Base-by-base conservation (phyloP, 2,329 filamentous ascomycete genomes). In the Ceratocystis harringtonii region DNA sequence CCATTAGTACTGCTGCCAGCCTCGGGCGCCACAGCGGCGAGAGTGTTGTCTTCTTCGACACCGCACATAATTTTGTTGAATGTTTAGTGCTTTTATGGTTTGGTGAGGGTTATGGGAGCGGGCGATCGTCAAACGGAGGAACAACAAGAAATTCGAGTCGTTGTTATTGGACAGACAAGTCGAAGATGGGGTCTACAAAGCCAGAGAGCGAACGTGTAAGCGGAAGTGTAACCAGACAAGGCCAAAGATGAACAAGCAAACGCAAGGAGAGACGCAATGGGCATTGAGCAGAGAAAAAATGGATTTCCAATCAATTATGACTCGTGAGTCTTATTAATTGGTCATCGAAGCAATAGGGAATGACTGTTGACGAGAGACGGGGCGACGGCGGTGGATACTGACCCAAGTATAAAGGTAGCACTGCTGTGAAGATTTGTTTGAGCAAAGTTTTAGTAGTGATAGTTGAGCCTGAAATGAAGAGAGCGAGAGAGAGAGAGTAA, bases 1-100 rank as follows among this genome's bases (percentile, higher is more conserved):
- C 66, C 63, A 17, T 67, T 48, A 15, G n/a, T 44, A 25, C 48
- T 50, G 44, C 57, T 50, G 10, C 45, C 41, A 43, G 62, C 43
- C 41, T 55, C 30, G 30, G 64, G 58, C 22, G 66, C 62, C 41
- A 63, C 64, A 41, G 58, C 30, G 25, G 63, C 55, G 32, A 63
- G 62, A 30, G 66, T 67, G 50, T 65, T 67, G 57, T 67, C 66
- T 62, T 67, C 63, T 58, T 67, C 63, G 58, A 30, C 60, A 36
- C 66, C 60, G 60, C 66, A 67, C 66, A 67, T 67, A 50, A 19
- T 67, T 58, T 60, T 41, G 12, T 41, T 41, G 36, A 12, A 41
- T 15, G 10, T 12, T 5, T 41, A 41, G 36, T 41, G 36, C 36
- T 41, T 41, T 41, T 41, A 10, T 41, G 36, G 12, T 41, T 41